Percentiles rank a stretch among this genome's conserved stretches.
These are phyloP conservation scores for Bothriochloa decipiens DNA, from an alignment of 176 grass and related monocot species.

Conservation along the genomic window DNA sequence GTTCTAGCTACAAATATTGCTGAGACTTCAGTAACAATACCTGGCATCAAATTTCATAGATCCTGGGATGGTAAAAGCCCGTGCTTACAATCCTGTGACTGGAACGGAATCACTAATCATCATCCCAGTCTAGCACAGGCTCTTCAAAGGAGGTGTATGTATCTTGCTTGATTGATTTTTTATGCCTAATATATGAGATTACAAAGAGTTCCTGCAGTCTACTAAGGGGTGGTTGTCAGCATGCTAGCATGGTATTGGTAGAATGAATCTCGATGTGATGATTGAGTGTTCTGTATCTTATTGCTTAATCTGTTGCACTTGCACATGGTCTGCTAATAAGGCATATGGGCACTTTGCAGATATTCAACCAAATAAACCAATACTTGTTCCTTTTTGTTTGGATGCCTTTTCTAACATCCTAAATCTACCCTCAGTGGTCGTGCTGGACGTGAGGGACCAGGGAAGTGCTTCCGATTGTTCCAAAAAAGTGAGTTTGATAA, in stretches of 20 bases:
- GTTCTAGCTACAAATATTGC: constrained; percentile 98
- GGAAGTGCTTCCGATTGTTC: constrained; percentile 86
- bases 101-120: constrained; percentile 94
- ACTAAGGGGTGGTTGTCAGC: not conserved
- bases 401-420: not conserved
- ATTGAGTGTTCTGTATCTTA: constrained; percentile 9
- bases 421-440: constrained; percentile 66
- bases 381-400: not conserved
- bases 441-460: constrained; percentile 78
- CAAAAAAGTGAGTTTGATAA: constrained; percentile 87
- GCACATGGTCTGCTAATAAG: not conserved
- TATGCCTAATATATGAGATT: not conserved
- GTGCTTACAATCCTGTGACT: constrained; percentile 91
- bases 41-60: constrained; percentile 98
- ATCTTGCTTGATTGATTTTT: constrained; percentile 18
- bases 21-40: constrained; percentile 96
- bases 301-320: not conserved
- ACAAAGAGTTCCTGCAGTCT: not conserved
- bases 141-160: constrained; percentile 82
- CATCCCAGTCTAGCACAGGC: constrained; percentile 85
- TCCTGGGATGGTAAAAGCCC: constrained; percentile 92
- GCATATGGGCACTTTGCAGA: not conserved
- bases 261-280: not conserved
- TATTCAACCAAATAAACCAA: not conserved
- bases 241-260: not conserved